These are phyloP conservation scores for Aspergillus intermedius DNA, from an alignment of 2,329 filamentous ascomycete genomes.

Conservation along the genomic window DNA sequence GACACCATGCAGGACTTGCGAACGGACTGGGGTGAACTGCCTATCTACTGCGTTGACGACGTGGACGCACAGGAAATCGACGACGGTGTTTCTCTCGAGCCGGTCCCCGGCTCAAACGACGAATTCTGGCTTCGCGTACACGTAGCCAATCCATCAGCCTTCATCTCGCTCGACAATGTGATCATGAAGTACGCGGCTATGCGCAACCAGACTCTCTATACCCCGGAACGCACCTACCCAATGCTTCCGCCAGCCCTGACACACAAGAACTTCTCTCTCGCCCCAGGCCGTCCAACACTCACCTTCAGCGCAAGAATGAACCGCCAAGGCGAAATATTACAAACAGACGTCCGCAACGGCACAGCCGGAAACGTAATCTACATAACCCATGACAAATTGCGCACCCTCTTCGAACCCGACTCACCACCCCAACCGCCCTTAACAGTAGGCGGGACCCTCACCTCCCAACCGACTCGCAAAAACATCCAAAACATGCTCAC, in stretches of 20 bases:
- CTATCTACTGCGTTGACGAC: constrained; percentile 56
- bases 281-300: constrained; percentile 48
- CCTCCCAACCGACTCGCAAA: constrained; percentile 13
- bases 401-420: constrained; percentile 30
- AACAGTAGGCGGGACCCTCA: constrained; percentile 25
- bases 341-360: constrained; percentile 49
- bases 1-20: constrained; percentile 54
- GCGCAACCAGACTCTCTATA: constrained; percentile 49
- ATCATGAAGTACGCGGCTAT: constrained; percentile 51
- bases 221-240: constrained; percentile 48
- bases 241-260: constrained; percentile 51
- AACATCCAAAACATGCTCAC: constrained; percentile 22
- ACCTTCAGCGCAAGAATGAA: constrained; percentile 56
- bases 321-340: constrained; percentile 46
- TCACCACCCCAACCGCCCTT: constrained; percentile 15
- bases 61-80: constrained; percentile 53
- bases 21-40: constrained; percentile 51
- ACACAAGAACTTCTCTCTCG: constrained; percentile 49
- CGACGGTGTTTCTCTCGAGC: constrained; percentile 56
- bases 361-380: constrained; percentile 49
- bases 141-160: constrained; percentile 59
- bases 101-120: constrained; percentile 35
- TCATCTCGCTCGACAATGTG: constrained; percentile 46
- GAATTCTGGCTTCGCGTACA: constrained; percentile 57
- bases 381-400: constrained; percentile 43